phyloP scores from a whole-genome alignment of 2,329 filamentous ascomycete species.

The Ophiostoma montium region DNA sequence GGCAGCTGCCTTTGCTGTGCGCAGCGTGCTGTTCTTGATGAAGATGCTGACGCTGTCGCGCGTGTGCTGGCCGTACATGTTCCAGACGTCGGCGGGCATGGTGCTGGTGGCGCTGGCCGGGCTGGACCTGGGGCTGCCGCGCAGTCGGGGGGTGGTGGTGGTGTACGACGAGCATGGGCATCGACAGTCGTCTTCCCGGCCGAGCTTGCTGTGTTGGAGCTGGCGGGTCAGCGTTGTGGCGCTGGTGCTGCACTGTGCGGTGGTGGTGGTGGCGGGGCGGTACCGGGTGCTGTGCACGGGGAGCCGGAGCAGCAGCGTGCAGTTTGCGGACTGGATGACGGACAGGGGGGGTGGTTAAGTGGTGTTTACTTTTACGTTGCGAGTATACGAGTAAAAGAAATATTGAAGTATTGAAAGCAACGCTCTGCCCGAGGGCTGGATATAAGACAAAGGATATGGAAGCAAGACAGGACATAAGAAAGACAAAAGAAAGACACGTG shows the following conservation, averaged over 20 bases:
- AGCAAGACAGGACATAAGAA: too few relatives aligned
- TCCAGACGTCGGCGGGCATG: slow-evolving; percentile 49
- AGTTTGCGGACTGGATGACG: slow-evolving; percentile 12
- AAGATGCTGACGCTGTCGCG: slow-evolving; percentile 54
- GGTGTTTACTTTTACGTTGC: too few relatives aligned
- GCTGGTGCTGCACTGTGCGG: slow-evolving; percentile 22
- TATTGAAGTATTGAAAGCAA: too few relatives aligned
- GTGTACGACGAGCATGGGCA: too few relatives aligned
- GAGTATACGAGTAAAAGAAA: too few relatives aligned
- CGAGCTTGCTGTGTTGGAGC: slow-evolving; percentile 14
- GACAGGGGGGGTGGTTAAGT: not conserved
- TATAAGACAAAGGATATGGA: too few relatives aligned
- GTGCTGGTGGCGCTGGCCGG: slow-evolving; percentile 56
- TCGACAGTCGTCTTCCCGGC: too few relatives aligned
- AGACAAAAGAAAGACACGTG: too few relatives aligned
- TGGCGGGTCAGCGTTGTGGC: slow-evolving; percentile 22
- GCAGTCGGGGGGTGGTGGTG: not conserved
- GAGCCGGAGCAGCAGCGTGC: slow-evolving; percentile 11
- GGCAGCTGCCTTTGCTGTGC: slow-evolving; percentile 26
- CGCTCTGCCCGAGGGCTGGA: too few relatives aligned
- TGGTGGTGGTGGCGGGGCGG: slow-evolving; percentile 19
- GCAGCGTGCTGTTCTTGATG: slow-evolving; percentile 48
- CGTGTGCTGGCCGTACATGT: slow-evolving; percentile 58
- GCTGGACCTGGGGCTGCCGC: slow-evolving; percentile 42
- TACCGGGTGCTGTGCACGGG: not conserved